Evolutionary conservation across 495 filamentous ascomycete species (phyloP).

Genomic region (Xanthoparmelia taractica): DNA sequence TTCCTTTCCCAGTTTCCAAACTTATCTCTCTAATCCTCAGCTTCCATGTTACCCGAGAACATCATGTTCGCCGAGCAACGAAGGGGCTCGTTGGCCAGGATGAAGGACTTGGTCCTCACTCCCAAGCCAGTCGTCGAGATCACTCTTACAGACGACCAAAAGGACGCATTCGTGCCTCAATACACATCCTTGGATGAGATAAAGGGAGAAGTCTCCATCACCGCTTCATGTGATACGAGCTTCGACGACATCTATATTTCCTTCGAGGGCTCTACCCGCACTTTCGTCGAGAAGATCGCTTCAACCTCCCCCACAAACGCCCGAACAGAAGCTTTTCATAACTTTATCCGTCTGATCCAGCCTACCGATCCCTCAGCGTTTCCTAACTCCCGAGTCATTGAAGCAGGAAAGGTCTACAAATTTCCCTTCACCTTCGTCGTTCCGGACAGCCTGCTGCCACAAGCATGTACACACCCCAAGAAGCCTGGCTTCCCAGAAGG

Average conservation of each 20-base stretch:
- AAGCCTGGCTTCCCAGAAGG: conserved; percentile 52
- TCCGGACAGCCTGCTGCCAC: conserved; percentile 60
- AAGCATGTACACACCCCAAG: conserved; percentile 52
- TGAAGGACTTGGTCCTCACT: conserved; percentile 16
- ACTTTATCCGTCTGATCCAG: conserved; percentile 75
- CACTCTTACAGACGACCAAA: conserved; percentile 29
- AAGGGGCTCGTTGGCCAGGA: conserved; percentile 12
- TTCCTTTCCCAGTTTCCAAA: not conserved
- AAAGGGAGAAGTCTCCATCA: conserved; percentile 51
- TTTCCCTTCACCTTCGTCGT: conserved; percentile 87
- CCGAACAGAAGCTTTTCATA: conserved; percentile 47
- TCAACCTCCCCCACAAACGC: conserved; percentile 39
- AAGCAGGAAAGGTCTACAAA: conserved; percentile 56
- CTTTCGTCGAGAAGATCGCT: conserved; percentile 45
- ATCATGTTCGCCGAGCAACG: conserved; percentile 9
- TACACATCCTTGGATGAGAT: conserved; percentile 57
- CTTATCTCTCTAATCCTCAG: not conserved
- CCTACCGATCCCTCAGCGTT: conserved; percentile 63
- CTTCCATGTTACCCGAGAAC: not conserved
- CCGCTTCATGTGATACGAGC: conserved; percentile 53
- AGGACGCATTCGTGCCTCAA: conserved; percentile 36
- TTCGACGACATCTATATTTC: conserved; percentile 80
- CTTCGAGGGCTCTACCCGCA: conserved; percentile 60
- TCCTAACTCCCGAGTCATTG: conserved; percentile 60
- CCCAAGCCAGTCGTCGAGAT: conserved; percentile 31